phyloP scores from a whole-genome alignment of 768 basidiomycete species.

The Lentinus tigrinus region DNA sequence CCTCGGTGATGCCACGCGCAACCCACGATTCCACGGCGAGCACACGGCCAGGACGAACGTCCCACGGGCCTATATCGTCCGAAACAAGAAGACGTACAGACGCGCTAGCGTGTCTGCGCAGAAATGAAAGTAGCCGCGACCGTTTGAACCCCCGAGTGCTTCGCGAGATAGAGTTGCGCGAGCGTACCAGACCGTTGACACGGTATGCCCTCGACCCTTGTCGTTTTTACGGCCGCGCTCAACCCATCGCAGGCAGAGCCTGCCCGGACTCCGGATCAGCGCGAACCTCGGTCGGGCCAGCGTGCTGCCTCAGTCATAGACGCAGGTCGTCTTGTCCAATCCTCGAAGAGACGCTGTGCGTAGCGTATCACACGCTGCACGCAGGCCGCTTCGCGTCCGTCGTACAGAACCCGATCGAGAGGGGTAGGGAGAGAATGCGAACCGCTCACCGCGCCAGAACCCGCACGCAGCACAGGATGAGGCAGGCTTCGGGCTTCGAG shows the following conservation, averaged over 20 bases:
- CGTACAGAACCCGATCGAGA: too few species aligned
- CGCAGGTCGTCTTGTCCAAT: too few species aligned
- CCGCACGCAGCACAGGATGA: neutral
- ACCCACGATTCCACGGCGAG: neutral
- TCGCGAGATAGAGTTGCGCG: conserved; percentile 10
- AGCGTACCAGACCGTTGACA: neutral
- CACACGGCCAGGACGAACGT: neutral
- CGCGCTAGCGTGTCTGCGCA: too few species aligned
- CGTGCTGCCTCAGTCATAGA: too few species aligned
- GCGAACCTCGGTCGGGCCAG: neutral
- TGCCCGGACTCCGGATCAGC: neutral
- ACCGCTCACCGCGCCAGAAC: too few species aligned
- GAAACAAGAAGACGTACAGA: neutral
- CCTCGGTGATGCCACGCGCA: neutral
- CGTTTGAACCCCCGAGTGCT: conserved; percentile 4
- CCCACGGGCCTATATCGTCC: neutral
- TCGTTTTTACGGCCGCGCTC: neutral
- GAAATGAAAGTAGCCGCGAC: neutral
- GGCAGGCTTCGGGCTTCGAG: neutral
- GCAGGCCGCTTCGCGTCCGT: too few species aligned
- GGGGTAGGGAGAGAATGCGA: too few species aligned
- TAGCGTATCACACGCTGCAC: too few species aligned
- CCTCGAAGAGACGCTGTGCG: too few species aligned
- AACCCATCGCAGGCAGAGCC: neutral
- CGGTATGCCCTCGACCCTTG: neutral